Evolutionary conservation across 2,329 filamentous ascomycete species (phyloP), one percentile per base, ranked within the genome.

Genomic region (Aspergillus oerlinghausenensis): DNA sequence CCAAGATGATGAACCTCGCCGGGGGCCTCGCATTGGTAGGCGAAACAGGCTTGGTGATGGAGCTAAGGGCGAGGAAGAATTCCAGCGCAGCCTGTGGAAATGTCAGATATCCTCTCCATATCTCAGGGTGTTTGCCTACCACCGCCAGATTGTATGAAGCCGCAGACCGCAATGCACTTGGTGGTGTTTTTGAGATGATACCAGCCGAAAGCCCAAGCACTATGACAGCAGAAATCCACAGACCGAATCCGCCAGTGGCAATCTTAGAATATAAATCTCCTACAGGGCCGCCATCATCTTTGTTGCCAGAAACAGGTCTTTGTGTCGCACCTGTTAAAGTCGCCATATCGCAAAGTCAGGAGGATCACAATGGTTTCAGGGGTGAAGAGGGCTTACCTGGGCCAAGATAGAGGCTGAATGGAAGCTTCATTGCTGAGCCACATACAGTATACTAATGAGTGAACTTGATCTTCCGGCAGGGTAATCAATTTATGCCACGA

Each of bases 71-170:
- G 6, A 55, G 49, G 29, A 52, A 51, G 11, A 52, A 49, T 26
- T 55, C 29, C n/a, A 55, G 29, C 2, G 26, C 17, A 11, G 23
- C 11, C 49, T 55, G 11, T 35, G 11, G 11, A 29, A 29, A 14
- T 32, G 29, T 32, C 29, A 32, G 10, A 4, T 11, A 11, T 32
- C 9, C 9, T 10, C 9, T 11, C 3, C 3, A 4, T 32, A 11
- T 4, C 6, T 42, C n/a, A 7, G 38, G 4, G 5, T 7, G 3
- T 11, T 8, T 23, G 19, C 28, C 17, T 56, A 50, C 54, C 21
- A 25, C 50, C 6, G 54, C 43, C 11, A 52, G 42, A 26, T 56
- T 56, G 23, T 49, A 52, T 19, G 29, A 23, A 26, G 54, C 54
- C 25, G 54, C 49, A 4, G 42, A 52, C 9, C 54, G 50, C 43